A percentile compares a stretch with the other conserved stretches of the same genome.
phyloP scores from a whole-genome alignment of 345 rosid genomes.

The Brassica napus region Da-Ae NC_063441.1:16033501-16034000 shows the following conservation, averaged over 20 bases:
- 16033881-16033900: slow-evolving; percentile 46
- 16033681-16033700: slow-evolving; percentile 5
- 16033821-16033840: neutral
- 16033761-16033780: slow-evolving; percentile 22
- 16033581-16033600: neutral
- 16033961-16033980: slow-evolving; percentile 80
- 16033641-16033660: slow-evolving; percentile 20
- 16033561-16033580: neutral
- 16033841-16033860: slow-evolving; percentile 18
- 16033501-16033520: neutral
- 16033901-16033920: slow-evolving; percentile 79
- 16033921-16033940: slow-evolving; percentile 91
- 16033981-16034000: neutral
- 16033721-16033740: slow-evolving; percentile 29
- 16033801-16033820: neutral
- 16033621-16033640: neutral
- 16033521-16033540: neutral
- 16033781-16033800: neutral
- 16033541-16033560: neutral
- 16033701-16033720: slow-evolving; percentile 6
- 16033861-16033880: slow-evolving; percentile 87
- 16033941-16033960: slow-evolving; percentile 92
- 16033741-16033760: slow-evolving; percentile 10
- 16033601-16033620: neutral
- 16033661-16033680: neutral